phyloP scores from a whole-genome alignment of 2,329 filamentous ascomycete genomes.

The Orbilia blumenaviensis region DNA sequence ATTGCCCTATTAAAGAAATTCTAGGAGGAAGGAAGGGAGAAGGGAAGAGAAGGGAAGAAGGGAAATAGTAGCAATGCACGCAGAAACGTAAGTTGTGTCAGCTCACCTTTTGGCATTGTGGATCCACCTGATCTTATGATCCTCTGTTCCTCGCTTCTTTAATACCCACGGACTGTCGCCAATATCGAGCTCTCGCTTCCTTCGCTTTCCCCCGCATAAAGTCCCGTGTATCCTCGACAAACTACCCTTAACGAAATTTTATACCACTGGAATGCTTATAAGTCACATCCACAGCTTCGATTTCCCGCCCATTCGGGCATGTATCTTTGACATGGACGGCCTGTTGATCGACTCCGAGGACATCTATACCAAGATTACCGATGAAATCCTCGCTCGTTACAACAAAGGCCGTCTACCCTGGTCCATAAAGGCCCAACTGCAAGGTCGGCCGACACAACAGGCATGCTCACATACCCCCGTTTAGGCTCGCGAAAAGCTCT shows the following conservation, averaged over 20 bases:
- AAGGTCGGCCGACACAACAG: constrained; percentile 70
- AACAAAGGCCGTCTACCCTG: constrained; percentile 81
- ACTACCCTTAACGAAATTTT: background rate
- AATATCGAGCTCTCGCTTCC: background rate
- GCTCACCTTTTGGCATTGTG: background rate
- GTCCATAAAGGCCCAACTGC: constrained; percentile 89
- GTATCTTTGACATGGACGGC: constrained; percentile 98
- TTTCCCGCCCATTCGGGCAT: constrained; percentile 83
- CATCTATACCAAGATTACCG: constrained; percentile 82
- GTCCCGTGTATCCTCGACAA: background rate
- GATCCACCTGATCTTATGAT: background rate
- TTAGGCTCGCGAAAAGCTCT: background rate
- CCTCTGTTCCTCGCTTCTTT: background rate
- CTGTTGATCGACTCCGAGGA: constrained; percentile 95
- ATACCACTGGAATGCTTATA: constrained; percentile 34
- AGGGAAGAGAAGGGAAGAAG: too few species aligned
- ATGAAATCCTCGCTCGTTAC: constrained; percentile 80
- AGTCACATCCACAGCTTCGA: constrained; percentile 50
- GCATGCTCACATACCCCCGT: constrained; percentile 56
- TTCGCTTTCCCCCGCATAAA: background rate
- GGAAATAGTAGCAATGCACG: constrained; percentile 7
- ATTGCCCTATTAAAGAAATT: background rate
- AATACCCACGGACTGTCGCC: background rate
- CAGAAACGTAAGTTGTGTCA: constrained; percentile 43
- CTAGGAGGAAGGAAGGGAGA: too few species aligned